Percentiles rank a stretch among this genome's conserved stretches.
Conservation (phyloP, 2,329 filamentous ascomycete genomes). For the Eurotiales sp. region DNA sequence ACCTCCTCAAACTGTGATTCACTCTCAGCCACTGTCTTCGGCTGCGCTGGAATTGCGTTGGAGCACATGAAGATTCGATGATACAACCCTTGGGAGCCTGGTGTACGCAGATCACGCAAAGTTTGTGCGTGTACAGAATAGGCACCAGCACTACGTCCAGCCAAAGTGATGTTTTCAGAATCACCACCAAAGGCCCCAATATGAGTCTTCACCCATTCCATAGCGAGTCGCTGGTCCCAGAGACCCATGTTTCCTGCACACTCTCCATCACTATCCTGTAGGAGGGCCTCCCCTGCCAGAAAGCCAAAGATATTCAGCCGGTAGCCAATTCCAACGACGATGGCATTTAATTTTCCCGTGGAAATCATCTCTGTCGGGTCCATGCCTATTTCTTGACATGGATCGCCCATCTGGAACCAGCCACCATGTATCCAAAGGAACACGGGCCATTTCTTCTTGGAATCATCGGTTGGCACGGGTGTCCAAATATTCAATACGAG, state of each 20-base stretch:
- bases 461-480: not conserved
- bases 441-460: not conserved
- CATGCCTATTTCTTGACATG: not conserved
- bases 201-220: conserved; percentile 38
- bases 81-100: not conserved
- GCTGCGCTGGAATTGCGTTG: not conserved
- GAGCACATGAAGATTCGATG: not conserved
- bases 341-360: conserved; percentile 6
- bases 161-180: conserved; percentile 37
- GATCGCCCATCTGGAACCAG: not conserved
- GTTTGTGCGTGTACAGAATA: conserved; percentile 43
- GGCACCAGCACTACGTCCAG: conserved; percentile 46
- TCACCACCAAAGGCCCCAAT: conserved; percentile 40
- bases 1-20: not conserved
- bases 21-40: not conserved
- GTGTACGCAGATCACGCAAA: not conserved
- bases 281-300: not conserved
- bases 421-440: not conserved
- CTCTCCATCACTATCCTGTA: conserved; percentile 29
- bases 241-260: conserved; percentile 37
- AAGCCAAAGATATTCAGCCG: conserved; percentile 46
- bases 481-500: not conserved
- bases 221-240: conserved; percentile 32
- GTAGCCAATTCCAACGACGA: conserved; percentile 44
- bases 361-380: not conserved